These are phyloP conservation scores for Trichoderma hamatum DNA, from an alignment of 2,329 filamentous ascomycete genomes.

Conservation along the genomic window DNA sequence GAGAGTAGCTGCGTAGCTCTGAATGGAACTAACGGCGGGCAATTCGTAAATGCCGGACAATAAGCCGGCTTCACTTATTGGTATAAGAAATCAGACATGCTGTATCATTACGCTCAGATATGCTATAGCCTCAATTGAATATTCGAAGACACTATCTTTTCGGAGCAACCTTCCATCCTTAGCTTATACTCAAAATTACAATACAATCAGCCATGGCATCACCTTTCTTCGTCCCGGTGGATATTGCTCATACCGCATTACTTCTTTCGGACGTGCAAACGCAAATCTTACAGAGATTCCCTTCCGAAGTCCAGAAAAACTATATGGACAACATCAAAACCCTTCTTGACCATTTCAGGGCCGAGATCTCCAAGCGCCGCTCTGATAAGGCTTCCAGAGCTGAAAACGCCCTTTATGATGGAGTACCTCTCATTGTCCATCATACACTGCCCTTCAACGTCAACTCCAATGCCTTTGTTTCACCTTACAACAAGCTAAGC, in stretches of 20 bases:
- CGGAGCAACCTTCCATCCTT: background rate
- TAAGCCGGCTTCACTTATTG: background rate
- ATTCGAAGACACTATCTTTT: background rate
- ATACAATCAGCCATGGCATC: background rate
- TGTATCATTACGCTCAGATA: background rate
- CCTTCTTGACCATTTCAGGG: background rate
- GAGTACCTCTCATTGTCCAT: constrained; percentile 10
- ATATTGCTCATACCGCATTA: background rate
- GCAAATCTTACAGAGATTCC: constrained; percentile 7
- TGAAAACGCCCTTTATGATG: background rate
- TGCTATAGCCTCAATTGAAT: background rate
- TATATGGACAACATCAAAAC: background rate
- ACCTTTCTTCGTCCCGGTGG: background rate
- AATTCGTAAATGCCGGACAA: background rate
- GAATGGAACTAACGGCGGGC: too few relatives aligned
- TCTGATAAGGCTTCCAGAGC: background rate
- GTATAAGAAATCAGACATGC: background rate
- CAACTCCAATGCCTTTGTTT: constrained; percentile 16
- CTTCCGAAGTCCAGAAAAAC: background rate
- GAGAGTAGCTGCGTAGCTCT: too few relatives aligned
- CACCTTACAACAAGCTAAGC: constrained; percentile 13
- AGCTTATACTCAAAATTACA: background rate
- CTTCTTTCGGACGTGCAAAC: constrained; percentile 17
- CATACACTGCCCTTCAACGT: constrained; percentile 8
- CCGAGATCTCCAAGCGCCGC: background rate